phyloP scores from a whole-genome alignment of 2,329 filamentous ascomycete species.

The Blastomyces parvus region DNA sequence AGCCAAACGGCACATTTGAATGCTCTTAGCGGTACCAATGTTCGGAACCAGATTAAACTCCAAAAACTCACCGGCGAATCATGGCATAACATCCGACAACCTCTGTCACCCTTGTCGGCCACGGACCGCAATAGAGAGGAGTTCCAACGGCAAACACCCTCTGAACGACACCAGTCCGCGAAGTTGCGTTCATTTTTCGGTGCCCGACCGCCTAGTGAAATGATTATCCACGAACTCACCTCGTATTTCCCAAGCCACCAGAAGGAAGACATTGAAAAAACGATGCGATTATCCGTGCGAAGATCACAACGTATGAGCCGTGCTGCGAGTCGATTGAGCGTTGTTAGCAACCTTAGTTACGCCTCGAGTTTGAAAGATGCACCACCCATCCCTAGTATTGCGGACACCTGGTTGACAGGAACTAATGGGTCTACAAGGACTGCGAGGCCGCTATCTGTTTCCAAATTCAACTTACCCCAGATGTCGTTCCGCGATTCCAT shows the following conservation, averaged over 20 bases:
- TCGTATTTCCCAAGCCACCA: conserved; percentile 97
- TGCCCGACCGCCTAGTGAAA: conserved; percentile 83
- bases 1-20: conserved; percentile 61
- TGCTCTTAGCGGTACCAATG: conserved; percentile 52
- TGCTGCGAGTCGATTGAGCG: conserved; percentile 84
- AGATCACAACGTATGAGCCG: conserved; percentile 84
- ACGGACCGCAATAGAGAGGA: conserved; percentile 37
- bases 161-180: conserved; percentile 29
- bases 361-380: conserved; percentile 88
- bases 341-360: conserved; percentile 86
- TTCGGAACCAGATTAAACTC: conserved; percentile 75
- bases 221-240: conserved; percentile 91
- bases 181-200: conserved; percentile 64
- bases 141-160: conserved; percentile 31
- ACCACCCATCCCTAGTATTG: conserved; percentile 89
- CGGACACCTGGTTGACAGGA: conserved; percentile 73
- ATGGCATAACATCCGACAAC: conserved; percentile 76
- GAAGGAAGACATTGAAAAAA: conserved; percentile 89
- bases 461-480: conserved; percentile 49
- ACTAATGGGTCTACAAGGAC: conserved; percentile 39
- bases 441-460: conserved; percentile 51
- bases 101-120: conserved; percentile 61
- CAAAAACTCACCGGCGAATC: conserved; percentile 82
- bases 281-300: conserved; percentile 82
- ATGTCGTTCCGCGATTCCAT: conserved; percentile 74